A percentile compares a stretch with the other conserved stretches of the same genome.
phyloP scores from a whole-genome alignment of 2,329 filamentous ascomycete species.

The Curvularia sp. region DNA sequence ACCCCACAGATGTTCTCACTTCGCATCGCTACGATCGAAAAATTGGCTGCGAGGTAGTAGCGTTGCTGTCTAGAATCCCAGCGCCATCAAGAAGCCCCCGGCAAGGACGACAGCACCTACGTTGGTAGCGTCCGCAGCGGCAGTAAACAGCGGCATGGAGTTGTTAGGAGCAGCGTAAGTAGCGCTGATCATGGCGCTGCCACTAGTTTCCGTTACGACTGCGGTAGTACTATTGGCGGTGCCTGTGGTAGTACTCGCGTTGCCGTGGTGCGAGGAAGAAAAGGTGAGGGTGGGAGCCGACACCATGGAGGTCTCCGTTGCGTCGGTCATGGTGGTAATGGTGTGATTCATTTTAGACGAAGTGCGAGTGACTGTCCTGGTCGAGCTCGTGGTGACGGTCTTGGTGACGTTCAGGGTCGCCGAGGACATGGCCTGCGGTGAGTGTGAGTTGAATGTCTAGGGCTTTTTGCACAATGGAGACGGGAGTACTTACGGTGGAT shows the following conservation, averaged over 20 bases:
- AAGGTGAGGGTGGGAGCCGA: not conserved
- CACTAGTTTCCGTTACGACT: conserved; percentile 3
- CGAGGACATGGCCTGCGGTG: not conserved
- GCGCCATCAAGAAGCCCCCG: conserved; percentile 9
- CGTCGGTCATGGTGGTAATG: not conserved
- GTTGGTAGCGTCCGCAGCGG: conserved; percentile 11
- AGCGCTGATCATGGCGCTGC: conserved; percentile 6
- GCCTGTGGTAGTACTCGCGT: not conserved
- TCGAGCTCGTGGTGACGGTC: not conserved
- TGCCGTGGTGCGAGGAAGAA: not conserved
- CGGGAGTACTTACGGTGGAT: not conserved
- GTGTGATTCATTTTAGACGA: not conserved
- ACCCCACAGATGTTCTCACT: too few relatives aligned
- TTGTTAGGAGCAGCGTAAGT: not conserved
- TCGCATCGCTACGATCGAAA: too few relatives aligned
- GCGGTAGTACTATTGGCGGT: not conserved
- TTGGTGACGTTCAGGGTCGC: not conserved
- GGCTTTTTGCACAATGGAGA: not conserved
- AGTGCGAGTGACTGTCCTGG: not conserved
- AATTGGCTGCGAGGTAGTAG: not conserved
- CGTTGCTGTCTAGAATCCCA: conserved; percentile 9
- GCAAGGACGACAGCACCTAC: conserved; percentile 10
- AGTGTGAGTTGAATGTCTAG: not conserved
- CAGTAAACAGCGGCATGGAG: conserved; percentile 7
- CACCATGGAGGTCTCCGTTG: not conserved